Evolutionary conservation across 2,329 filamentous ascomycete genomes (phyloP).

Genomic region (Paraphoma sp.): DNA sequence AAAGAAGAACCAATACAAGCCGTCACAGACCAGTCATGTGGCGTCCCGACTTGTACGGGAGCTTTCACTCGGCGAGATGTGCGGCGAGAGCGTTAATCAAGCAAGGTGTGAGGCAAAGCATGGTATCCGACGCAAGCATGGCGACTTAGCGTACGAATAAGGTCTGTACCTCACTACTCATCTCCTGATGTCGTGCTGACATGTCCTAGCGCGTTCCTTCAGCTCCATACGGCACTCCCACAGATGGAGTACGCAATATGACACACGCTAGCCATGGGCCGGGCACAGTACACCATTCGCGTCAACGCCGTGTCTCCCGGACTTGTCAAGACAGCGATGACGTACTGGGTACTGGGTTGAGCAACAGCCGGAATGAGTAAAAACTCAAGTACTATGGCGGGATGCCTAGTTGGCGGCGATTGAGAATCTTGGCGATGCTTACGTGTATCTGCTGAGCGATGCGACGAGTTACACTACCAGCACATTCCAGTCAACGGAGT

Average conservation of each 20-base stretch:
- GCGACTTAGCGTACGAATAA: conserved; percentile 57
- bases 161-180: conserved; percentile 11
- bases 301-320: conserved; percentile 49
- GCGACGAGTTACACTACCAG: conserved; percentile 59
- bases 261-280: conserved; percentile 51
- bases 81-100: conserved; percentile 56
- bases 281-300: conserved; percentile 47
- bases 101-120: conserved; percentile 52
- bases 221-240: conserved; percentile 53
- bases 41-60: conserved; percentile 55
- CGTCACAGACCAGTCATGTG: conserved; percentile 55
- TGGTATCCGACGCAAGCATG: conserved; percentile 58
- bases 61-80: conserved; percentile 53
- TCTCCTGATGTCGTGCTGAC: background rate
- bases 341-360: conserved; percentile 56
- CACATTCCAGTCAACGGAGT: conserved; percentile 54
- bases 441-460: conserved; percentile 64
- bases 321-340: conserved; percentile 48
- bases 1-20: conserved; percentile 53
- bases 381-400: conserved; percentile 66
- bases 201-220: conserved; percentile 42
- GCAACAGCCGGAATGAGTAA: conserved; percentile 59
- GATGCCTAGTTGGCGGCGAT: conserved; percentile 62
- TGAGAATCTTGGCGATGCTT: conserved; percentile 63
- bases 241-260: conserved; percentile 55